These are phyloP conservation scores for Talaromyces sp. DNA, from an alignment of 2,329 filamentous ascomycete species.

Conservation along the genomic window DNA sequence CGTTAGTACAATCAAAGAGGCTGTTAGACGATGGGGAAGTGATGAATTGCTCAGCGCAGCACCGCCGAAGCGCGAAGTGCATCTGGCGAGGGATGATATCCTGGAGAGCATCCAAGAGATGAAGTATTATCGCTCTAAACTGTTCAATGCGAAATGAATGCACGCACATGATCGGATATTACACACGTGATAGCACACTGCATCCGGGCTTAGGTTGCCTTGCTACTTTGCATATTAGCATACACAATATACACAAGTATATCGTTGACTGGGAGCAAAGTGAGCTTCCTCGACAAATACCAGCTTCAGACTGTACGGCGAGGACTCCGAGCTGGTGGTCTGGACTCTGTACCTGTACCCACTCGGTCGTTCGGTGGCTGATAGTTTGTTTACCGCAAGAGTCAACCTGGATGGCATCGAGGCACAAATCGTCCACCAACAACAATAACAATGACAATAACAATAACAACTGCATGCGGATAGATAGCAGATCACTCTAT, in stretches of 20 bases:
- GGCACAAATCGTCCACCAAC: no score
- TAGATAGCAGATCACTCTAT: no score
- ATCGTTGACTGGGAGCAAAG: not conserved
- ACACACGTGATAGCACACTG: not conserved
- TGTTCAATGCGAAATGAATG: conserved; percentile 53
- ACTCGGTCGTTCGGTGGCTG: not conserved
- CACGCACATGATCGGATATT: not conserved
- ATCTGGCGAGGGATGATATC: conserved; percentile 85
- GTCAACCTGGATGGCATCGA: not conserved
- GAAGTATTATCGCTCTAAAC: conserved; percentile 68
- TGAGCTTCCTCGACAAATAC: not conserved
- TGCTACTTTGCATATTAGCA: not conserved
- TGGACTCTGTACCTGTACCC: not conserved
- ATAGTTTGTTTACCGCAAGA: conserved; percentile 1
- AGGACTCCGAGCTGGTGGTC: not conserved
- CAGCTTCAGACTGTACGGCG: not conserved
- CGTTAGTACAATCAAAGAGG: conserved; percentile 90
- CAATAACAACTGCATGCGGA: not conserved
- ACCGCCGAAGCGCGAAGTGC: conserved; percentile 69
- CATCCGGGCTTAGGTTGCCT: not conserved
- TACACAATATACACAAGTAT: not conserved
- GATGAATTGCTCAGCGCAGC: conserved; percentile 57
- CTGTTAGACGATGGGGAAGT: conserved; percentile 73
- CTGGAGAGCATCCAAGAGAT: conserved; percentile 94
- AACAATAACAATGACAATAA: not conserved